phyloP scores from a whole-genome alignment of 257 asterid species.

The Nicotiana obtusifolia region DNA sequence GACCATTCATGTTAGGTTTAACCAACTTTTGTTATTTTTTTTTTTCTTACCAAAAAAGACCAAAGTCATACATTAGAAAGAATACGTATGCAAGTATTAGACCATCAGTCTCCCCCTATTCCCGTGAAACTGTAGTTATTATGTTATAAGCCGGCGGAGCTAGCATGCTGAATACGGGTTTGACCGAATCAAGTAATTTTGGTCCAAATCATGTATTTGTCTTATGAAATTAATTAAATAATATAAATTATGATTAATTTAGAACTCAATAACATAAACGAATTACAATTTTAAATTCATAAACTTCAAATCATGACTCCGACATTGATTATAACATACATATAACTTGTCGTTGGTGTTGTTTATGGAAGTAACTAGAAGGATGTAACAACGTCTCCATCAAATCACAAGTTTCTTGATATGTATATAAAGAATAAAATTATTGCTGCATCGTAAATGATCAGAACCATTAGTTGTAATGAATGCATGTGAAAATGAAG shows the following conservation, averaged over 20 bases:
- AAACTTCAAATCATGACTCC: no score
- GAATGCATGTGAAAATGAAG: neutral
- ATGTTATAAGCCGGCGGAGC: neutral
- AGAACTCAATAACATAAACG: no score
- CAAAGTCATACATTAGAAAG: neutral
- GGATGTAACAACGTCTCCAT: neutral
- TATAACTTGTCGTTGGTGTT: neutral
- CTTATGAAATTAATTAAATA: no score
- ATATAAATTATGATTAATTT: no score
- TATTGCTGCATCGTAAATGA: neutral
- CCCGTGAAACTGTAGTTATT: neutral
- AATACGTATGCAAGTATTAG: neutral
- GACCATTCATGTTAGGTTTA: slow-evolving; percentile 13
- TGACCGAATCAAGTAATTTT: no score
- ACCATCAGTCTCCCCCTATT: neutral
- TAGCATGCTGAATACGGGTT: no score
- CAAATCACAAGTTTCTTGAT: neutral
- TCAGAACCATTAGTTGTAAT: neutral
- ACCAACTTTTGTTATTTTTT: neutral
- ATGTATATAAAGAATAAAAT: neutral
- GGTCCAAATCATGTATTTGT: no score
- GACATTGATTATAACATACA: no score
- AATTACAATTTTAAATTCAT: no score
- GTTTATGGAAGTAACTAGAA: neutral
- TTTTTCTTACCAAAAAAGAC: neutral